Evolutionary conservation across 768 basidiomycete species (phyloP).

Genomic region (Lentinula sp.): DNA sequence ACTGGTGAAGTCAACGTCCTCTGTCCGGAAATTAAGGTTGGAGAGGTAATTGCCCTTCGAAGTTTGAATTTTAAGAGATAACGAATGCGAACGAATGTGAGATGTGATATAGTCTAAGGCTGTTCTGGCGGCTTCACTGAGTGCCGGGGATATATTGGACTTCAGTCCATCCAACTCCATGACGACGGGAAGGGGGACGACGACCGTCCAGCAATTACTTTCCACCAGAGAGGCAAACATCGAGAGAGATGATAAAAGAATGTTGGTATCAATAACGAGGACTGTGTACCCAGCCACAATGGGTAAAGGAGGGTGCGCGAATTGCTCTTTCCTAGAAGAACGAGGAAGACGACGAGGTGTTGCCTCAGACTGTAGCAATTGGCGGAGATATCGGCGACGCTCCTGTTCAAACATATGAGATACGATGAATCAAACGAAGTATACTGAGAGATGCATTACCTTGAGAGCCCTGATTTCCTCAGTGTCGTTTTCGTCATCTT

Average conservation of each 20-base stretch:
- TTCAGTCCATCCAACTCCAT: slow-evolving; percentile 96
- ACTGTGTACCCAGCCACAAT: slow-evolving; percentile 83
- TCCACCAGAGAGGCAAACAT: slow-evolving; percentile 74
- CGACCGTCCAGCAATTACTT: slow-evolving; percentile 75
- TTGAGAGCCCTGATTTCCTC: slow-evolving; percentile 77
- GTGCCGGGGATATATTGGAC: slow-evolving; percentile 45
- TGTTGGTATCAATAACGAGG: slow-evolving; percentile 93
- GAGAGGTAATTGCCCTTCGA: slow-evolving; percentile 90
- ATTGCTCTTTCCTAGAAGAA: slow-evolving; percentile 18
- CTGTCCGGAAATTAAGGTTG: slow-evolving; percentile 75
- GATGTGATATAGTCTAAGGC: slow-evolving; percentile 74
- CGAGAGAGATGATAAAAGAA: slow-evolving; percentile 77
- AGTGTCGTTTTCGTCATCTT: slow-evolving; percentile 61
- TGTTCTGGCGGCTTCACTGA: slow-evolving; percentile 68
- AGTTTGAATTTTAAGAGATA: slow-evolving; percentile 90
- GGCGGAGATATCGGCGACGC: slow-evolving; percentile 67
- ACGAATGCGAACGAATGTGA: slow-evolving; percentile 66
- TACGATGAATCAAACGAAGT: slow-evolving; percentile 8
- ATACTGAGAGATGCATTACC: slow-evolving; percentile 32
- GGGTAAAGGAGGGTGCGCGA: slow-evolving; percentile 35
- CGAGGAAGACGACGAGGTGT: slow-evolving; percentile 10
- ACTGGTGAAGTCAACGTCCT: slow-evolving; percentile 67
- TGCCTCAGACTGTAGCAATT: slow-evolving; percentile 48
- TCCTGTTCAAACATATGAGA: slow-evolving; percentile 36
- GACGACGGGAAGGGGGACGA: slow-evolving; percentile 90